Conservation (phyloP, 2,329 filamentous ascomycete species). For the Cryphonectria parasitica region DNA sequence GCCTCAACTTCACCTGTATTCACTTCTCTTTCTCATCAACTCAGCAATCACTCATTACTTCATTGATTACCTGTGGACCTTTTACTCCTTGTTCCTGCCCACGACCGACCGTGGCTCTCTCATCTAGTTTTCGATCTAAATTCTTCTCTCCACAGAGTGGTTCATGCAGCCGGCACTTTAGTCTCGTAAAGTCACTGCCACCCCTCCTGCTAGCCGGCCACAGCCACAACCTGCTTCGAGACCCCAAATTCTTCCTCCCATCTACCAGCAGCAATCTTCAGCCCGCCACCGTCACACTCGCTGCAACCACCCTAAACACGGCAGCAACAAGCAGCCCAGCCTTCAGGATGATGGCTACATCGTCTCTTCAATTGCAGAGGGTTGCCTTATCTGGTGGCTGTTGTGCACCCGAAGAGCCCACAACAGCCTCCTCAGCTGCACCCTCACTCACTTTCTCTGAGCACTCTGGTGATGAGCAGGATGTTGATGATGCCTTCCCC, state of each 20-base stretch:
- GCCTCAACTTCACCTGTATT: neutral
- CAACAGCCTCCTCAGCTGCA: constrained; percentile 52
- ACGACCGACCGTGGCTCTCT: constrained; percentile 23
- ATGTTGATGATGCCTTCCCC: constrained; percentile 52
- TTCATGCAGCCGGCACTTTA: constrained; percentile 18
- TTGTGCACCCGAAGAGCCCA: constrained; percentile 46
- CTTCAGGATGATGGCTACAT: constrained; percentile 41
- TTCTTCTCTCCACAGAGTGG: constrained; percentile 3
- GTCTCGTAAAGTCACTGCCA: constrained; percentile 24
- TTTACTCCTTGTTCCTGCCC: neutral
- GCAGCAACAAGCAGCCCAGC: constrained; percentile 38
- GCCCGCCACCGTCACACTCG: neutral
- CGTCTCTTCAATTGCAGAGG: constrained; percentile 39
- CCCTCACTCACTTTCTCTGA: constrained; percentile 68
- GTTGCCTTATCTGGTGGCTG: constrained; percentile 37
- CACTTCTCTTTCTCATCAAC: neutral
- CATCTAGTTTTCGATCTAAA: constrained; percentile 14
- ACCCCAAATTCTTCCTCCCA: neutral
- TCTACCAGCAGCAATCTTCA: neutral
- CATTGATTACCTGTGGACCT: neutral
- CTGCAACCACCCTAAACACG: neutral
- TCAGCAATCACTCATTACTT: neutral
- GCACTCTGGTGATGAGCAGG: constrained; percentile 57
- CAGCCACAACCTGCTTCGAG: constrained; percentile 28
- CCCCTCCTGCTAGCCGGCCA: constrained; percentile 12